Conservation (phyloP, 305 asterid genomes). For the Withania somnifera region DNA sequence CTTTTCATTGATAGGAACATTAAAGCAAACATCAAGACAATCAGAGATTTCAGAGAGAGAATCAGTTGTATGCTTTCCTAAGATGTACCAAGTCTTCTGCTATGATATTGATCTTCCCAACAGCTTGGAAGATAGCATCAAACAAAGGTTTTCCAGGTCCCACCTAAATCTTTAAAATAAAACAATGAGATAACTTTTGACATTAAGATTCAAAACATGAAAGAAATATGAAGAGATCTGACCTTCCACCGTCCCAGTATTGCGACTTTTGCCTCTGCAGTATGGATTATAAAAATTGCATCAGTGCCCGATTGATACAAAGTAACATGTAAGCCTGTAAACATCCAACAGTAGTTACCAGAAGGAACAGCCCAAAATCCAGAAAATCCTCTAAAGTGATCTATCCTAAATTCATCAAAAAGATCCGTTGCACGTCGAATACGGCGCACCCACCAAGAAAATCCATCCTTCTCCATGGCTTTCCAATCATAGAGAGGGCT, state of each 20-base stretch:
- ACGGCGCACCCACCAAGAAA: slow-evolving; percentile 89
- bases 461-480: slow-evolving; percentile 79
- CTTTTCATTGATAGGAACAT: neutral
- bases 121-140: slow-evolving; percentile 63
- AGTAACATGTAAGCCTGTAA: neutral
- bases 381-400: slow-evolving; percentile 96
- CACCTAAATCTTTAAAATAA: slow-evolving; percentile 47
- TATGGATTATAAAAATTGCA: neutral
- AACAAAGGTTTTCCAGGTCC: slow-evolving; percentile 90
- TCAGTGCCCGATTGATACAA: neutral
- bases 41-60: neutral
- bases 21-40: neutral
- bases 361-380: slow-evolving; percentile 99
- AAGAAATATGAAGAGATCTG: slow-evolving; percentile 10
- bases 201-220: neutral
- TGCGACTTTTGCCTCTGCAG: slow-evolving; percentile 85
- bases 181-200: neutral
- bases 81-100: slow-evolving; percentile 93
- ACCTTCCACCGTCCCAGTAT: slow-evolving; percentile 90
- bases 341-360: slow-evolving; percentile 25
- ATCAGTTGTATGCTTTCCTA: neutral
- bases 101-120: slow-evolving; percentile 80
- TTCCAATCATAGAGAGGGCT: slow-evolving; percentile 96
- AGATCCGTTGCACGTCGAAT: slow-evolving; percentile 74
- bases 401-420: slow-evolving; percentile 92